A percentile compares a stretch with the other conserved stretches of the same genome.
Evolutionary conservation across 2,329 filamentous ascomycete genomes (phyloP).

Genomic region (Penicillium sp.): DNA sequence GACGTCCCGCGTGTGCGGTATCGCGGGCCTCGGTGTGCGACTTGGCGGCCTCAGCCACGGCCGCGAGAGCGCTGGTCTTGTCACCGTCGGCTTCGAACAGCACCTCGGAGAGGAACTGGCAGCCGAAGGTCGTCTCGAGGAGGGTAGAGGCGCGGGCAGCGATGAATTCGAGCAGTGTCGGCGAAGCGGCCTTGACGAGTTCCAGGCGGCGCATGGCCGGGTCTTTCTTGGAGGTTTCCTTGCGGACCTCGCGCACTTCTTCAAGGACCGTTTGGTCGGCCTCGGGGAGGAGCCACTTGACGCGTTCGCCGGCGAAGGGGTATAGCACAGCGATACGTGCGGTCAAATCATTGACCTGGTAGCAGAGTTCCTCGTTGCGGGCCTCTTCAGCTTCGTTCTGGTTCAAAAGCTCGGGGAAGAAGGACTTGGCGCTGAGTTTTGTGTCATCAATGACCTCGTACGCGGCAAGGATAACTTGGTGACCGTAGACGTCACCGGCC

Average conservation of each 20-base stretch:
- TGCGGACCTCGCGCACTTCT: constrained; percentile 75
- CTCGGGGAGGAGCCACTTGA: constrained; percentile 62
- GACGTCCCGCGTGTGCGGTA: constrained; percentile 67
- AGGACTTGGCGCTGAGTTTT: constrained; percentile 77
- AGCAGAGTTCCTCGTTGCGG: constrained; percentile 46
- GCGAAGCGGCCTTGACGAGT: constrained; percentile 70
- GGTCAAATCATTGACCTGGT: constrained; percentile 44
- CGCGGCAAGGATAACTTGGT: constrained; percentile 77
- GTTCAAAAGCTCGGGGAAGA: constrained; percentile 81
- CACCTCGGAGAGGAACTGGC: constrained; percentile 80
- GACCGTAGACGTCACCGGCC: constrained; percentile 74
- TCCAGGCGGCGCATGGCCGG: constrained; percentile 71
- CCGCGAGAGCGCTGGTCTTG: constrained; percentile 70
- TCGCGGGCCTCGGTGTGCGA: constrained; percentile 54
- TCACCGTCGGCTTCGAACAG: constrained; percentile 74
- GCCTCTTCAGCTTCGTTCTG: constrained; percentile 52
- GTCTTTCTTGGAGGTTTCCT: constrained; percentile 90
- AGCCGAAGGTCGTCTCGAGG: constrained; percentile 73
- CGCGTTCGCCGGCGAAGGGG: constrained; percentile 65
- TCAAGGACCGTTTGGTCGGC: constrained; percentile 68
- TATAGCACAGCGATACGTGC: constrained; percentile 71
- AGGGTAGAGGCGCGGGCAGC: constrained; percentile 66
- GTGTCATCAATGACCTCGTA: constrained; percentile 95
- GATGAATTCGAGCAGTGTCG: constrained; percentile 72
- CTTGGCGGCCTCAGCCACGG: constrained; percentile 54